Evolutionary conservation across 1,284 basidiomycete species (phyloP), one percentile per base, ranked within the genome.

Genomic region (Baeospora myosura): DNA sequence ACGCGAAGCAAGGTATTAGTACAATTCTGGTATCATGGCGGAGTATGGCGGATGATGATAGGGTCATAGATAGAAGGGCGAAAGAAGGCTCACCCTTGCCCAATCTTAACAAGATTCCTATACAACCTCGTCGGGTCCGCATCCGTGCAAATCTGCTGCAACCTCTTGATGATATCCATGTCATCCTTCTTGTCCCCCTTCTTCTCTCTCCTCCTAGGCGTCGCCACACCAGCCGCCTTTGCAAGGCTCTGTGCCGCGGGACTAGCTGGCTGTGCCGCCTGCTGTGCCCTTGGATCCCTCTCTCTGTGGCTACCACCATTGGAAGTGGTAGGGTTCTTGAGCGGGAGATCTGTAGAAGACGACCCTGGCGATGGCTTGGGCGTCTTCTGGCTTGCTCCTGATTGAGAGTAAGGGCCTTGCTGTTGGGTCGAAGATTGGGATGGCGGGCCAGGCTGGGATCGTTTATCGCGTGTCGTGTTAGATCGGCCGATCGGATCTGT

Each of bases 91-190:
- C 53, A 92, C 88, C 94, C 95, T 61, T 98, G 95, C 33, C 95
- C 95, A 58, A 98, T 97, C 78, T 98, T 98, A 61, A 89, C 79
- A 38, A 98, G 71, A 59, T 80, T 94, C 42, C 92, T 73, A 63
- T 98, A 98, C 29, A 98, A 69, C 62, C 81, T 81, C 40, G 93
- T 97, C 30, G 96, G 96, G 63, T 99, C 96, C 4, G 93, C 94
- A 57, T 96, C 91, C 1, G 94, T 95, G 61, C 96, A 99, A 55
- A 98, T 98, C 52, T 85, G 82, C 60, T 91, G 86, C 55, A 98
- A 64, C 33, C 92, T 81, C 53, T 83, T 86, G 48, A 98, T 84
- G 47, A 98, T 91, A 57, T 97, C 93, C 51, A 83, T 80, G 47
- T 93, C 88, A 56, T 86, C 85, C 49, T 80, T 81, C 56, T 87